Base-by-base conservation (phyloP, 1,284 basidiomycete genomes). In the Moniliella sp. region DNA sequence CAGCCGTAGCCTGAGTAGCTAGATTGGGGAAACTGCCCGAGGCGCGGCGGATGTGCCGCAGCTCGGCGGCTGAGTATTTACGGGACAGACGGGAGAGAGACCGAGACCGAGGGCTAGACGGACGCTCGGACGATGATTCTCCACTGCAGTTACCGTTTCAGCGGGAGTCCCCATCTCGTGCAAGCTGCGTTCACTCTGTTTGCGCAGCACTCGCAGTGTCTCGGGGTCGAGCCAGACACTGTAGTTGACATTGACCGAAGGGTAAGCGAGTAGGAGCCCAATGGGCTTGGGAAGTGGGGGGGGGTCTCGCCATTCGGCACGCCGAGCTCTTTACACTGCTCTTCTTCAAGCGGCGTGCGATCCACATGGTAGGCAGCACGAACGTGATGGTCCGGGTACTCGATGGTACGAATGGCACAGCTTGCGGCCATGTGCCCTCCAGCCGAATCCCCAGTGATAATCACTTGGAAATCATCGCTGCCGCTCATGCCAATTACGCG, bases 231-330 rank as follows among this genome's bases (percentile, higher is more conserved):
- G 93, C 88, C 88, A 97, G 15, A 82, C 55, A 4, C 44, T 48
- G 58, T 86, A 94, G 59, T 91, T 88, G 66, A 97, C 94, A 60
- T 94, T 88, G 31, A 94, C 70, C 12, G 64, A 65, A 2, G 68
- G 65, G 43, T 70, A 71, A 67, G 78, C 37, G 33, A 91, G 71
- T 15, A 91, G 73, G 31, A 94, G 66, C 1, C 80, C 78, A 28
- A 77, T 65, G 1, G 88, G 88, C 15, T 65, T 65, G 8, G 67
- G 67, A 18, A 73, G 53, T 3, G 34, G 29, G 1, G 50, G 49
- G 5, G 44, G 39, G n/a, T n/a, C n/a, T n/a, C n/a, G n/a, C n/a
- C n/a, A n/a, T 5, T 14, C 30, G 14, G 35, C 13, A 12, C 18
- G 10, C 5, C 8, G 18, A 11, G 18, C 18, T 18, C 11, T 18